Evolutionary conservation across 1,284 basidiomycete species (phyloP).

Genomic region (Schizopora paradoxa): DNA sequence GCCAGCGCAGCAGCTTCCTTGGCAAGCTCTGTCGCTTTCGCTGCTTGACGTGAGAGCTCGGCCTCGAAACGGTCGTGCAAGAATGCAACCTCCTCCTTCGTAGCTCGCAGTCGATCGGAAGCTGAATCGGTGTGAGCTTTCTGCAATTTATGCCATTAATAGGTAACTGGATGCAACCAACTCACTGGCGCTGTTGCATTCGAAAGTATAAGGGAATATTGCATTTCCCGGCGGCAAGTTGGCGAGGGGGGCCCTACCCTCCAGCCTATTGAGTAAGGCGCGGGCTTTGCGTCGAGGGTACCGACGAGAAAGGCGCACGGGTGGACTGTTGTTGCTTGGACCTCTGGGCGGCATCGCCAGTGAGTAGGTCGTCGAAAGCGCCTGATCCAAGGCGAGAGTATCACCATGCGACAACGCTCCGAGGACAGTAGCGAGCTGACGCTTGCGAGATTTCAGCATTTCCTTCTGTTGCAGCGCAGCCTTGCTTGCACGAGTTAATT

Average conservation of each 20-base stretch:
- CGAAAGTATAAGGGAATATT: slow-evolving; percentile 52
- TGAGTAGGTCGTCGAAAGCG: slow-evolving; percentile 58
- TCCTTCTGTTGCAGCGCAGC: slow-evolving; percentile 73
- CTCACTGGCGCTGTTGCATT: slow-evolving; percentile 64
- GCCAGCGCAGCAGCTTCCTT: slow-evolving; percentile 41
- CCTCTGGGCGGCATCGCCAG: slow-evolving; percentile 31
- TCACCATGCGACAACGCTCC: slow-evolving; percentile 58
- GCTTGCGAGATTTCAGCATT: slow-evolving; percentile 57
- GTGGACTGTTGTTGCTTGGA: slow-evolving; percentile 25
- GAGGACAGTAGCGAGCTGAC: slow-evolving; percentile 62
- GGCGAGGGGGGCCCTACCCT: slow-evolving; percentile 6
- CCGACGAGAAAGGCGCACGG: slow-evolving; percentile 30
- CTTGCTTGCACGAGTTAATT: slow-evolving; percentile 52
- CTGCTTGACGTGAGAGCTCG: slow-evolving; percentile 63
- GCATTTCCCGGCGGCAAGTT: slow-evolving; percentile 14
- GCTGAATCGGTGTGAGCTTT: slow-evolving; percentile 38
- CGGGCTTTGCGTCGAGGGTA: slow-evolving; percentile 26
- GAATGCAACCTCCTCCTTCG: slow-evolving; percentile 58
- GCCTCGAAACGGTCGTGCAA: slow-evolving; percentile 64
- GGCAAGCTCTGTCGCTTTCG: slow-evolving; percentile 47
- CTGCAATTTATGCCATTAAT: slow-evolving; percentile 10
- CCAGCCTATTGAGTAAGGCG: slow-evolving; percentile 19
- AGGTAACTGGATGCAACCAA: slow-evolving; percentile 33
- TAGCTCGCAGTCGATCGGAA: slow-evolving; percentile 59
- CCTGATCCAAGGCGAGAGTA: slow-evolving; percentile 68